Percentiles rank a stretch among this genome's conserved stretches.
Conservation (phyloP, 257 asterid species). For the Solanum chiquidenum region DNA sequence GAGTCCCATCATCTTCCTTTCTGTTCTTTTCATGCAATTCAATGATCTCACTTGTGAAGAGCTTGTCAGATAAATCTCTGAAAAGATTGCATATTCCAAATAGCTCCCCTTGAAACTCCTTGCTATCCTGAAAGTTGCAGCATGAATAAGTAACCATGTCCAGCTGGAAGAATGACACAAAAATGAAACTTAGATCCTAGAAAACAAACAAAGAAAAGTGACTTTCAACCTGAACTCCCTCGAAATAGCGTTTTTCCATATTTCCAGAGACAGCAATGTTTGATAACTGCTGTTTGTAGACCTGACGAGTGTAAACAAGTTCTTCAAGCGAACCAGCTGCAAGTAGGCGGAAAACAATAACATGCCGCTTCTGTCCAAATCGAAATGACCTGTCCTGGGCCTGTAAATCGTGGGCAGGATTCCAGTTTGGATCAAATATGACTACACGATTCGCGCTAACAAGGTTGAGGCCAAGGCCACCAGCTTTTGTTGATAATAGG, state of each 20-base stretch:
- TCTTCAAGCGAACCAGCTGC: conserved; percentile 98
- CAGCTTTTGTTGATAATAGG: conserved; percentile 93
- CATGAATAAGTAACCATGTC: neutral
- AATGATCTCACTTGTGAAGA: conserved; percentile 82
- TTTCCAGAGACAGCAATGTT: conserved; percentile 89
- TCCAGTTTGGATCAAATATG: conserved; percentile 95
- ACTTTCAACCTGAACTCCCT: conserved; percentile 78
- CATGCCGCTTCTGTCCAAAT: conserved; percentile 85
- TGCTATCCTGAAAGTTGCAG: conserved; percentile 51
- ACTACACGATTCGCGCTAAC: conserved; percentile 93
- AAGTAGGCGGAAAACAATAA: conserved; percentile 84
- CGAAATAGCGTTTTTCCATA: conserved; percentile 81
- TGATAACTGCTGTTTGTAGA: conserved; percentile 87
- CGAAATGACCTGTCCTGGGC: conserved; percentile 97
- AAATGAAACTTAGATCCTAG: neutral
- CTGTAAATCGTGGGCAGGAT: conserved; percentile 95
- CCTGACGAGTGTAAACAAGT: conserved; percentile 83
- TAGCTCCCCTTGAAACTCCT: conserved; percentile 82
- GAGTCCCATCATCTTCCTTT: conserved; percentile 10
- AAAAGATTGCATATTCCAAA: conserved; percentile 89
- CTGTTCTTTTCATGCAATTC: conserved; percentile 45
- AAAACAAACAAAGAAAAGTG: neutral
- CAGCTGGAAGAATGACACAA: neutral
- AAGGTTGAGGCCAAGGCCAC: conserved; percentile 94
- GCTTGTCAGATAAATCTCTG: conserved; percentile 78